Evolutionary conservation across 306 rosid genomes (phyloP), one percentile per base, ranked within the genome.

Genomic region (Quercus bicolor): DNA sequence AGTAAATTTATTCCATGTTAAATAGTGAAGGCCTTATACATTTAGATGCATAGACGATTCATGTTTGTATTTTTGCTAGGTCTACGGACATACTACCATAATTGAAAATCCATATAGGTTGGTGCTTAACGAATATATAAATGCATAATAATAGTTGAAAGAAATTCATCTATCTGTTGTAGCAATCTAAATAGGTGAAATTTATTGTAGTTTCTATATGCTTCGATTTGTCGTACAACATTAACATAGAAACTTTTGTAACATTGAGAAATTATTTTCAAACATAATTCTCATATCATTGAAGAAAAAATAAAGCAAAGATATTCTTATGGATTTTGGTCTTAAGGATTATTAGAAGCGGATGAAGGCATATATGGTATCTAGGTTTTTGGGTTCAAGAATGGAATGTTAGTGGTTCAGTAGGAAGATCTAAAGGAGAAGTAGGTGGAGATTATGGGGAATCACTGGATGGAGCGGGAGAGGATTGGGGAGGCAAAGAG

Each of bases 361-460:
- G 85, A 70, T 23, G 86, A 82, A 73, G 88, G 79, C 77, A 74
- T 10, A 68, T 68, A 70, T 18, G 94, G 90, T 56, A 86, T 78
- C 90, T 91, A 87, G 13, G 91, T 90, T 78, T 60, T 84, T 10
- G 93, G 91, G 77, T 90, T 87, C 56, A 10, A 86, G 73, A 70
- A 81, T 78, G 23, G 11, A 88, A 88, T 31, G 76, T 61, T 59
- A 78, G 86, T 56, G 79, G 88, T 6, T 37, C 1, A 37, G 1
- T 37, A 37, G 45, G 45, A 37, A 37, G 45, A 37, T 37, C 11
- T 37, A 37, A 7, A 37, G 45, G 45, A 37, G 3, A 37, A 37
- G 45, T 37, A 37, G 45, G 45, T 2, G 10, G 45, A 7, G 45
- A 37, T 37, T 37, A 37, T 7, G 45, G 45, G 45, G 2, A 37